Percentiles rank a stretch among this genome's conserved stretches.
phyloP scores from a whole-genome alignment of 352 stramenopile genomes.

The Phytopythium montanum region DNA sequence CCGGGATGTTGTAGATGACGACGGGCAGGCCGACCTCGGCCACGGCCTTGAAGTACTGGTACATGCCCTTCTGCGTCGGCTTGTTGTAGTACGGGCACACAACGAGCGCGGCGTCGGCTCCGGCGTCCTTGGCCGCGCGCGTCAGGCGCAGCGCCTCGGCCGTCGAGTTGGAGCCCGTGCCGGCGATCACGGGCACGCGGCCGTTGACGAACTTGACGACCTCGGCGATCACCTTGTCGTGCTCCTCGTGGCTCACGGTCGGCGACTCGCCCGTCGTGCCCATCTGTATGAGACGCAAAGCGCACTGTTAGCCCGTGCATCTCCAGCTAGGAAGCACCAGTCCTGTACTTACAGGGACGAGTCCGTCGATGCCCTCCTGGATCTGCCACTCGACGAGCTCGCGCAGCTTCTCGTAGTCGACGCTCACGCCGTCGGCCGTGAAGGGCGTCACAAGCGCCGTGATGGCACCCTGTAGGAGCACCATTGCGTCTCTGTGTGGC shows the following conservation, averaged over 20 bases:
- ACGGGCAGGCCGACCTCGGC: constrained; percentile 89
- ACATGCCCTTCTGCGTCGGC: constrained; percentile 94
- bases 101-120: constrained; percentile 93
- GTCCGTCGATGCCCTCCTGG: constrained; percentile 92
- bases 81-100: constrained; percentile 99
- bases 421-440: constrained; percentile 81
- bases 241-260: constrained; percentile 93
- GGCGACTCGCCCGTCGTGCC: constrained; percentile 97
- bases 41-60: constrained; percentile 93
- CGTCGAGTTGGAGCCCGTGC: constrained; percentile 95
- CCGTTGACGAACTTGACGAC: constrained; percentile 78
- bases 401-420: constrained; percentile 93
- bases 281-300: constrained; percentile 40
- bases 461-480: constrained; percentile 83
- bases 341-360: constrained; percentile 84
- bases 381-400: constrained; percentile 93
- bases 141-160: constrained; percentile 83
- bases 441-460: constrained; percentile 97
- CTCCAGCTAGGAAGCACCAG: no score
- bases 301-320: neutral
- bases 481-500: constrained; percentile 14
- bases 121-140: constrained; percentile 87
- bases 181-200: constrained; percentile 93
- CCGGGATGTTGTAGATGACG: constrained; percentile 97
- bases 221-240: constrained; percentile 92